Base-by-base conservation (phyloP, 2,329 filamentous ascomycete genomes). In the Ophiognomonia clavigignenti-juglandacearum region DNA sequence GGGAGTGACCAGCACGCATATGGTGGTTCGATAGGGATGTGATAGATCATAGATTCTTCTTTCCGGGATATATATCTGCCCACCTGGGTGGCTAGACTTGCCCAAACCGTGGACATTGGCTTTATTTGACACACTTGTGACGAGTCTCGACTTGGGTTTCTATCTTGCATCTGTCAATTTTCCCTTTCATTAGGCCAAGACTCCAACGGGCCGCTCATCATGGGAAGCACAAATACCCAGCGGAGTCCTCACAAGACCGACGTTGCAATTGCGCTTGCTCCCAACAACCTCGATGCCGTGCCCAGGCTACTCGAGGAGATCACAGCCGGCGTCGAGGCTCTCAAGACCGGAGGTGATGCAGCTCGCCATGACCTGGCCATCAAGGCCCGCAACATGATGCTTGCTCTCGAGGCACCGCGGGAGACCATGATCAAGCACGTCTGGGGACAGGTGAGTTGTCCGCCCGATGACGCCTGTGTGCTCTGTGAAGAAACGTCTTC, bases 361-460 rank as follows among this genome's bases (percentile, higher is more conserved):
- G 52, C 53, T 2, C 61, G 65, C 1, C 54, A 62, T 4, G 54
- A 57, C n/a, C 55, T 71, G 3, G 53, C 64, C 13, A 51, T 59
- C 2, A 61, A 64, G 47, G 66, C 67, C 1, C 60, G 64, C n/a
- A 51, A 55, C 1, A 47, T 65, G 2, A 57, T 63, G 26, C 58
- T 61, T 23, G 62, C 67, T 0, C 58, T 71, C 0, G 71, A 75
- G 53, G 73, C 69, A 0, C 72, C 72, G 0, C 62, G 71, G 6
- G 72, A 76, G 57, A 69, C 70, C 0, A 72, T 74, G 62, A 63
- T 74, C 44, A 62, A 68, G 45, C 69, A 74, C 37, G 62, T 57
- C 51, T 75, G 71, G 69, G 69, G 67, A 14, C 29, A 32, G 29
- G 29, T 32, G 14, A 13, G 29, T 14, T 32, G 6, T 32, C 14